Conservation (phyloP, 352 stramenopile species). For the Pythium grandisporangium region DNA sequence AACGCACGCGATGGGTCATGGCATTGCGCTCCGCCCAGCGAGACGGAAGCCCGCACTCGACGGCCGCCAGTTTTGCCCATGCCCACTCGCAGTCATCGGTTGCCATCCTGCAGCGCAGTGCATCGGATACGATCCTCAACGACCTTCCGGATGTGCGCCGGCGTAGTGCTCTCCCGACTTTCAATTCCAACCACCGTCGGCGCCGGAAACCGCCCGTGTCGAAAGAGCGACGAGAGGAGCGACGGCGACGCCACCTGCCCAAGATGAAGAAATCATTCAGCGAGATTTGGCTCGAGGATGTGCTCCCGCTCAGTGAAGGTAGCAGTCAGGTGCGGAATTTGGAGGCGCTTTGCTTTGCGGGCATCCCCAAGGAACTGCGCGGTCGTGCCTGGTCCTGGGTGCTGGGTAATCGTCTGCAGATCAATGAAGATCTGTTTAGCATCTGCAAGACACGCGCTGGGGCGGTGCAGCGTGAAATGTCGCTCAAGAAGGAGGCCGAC, state of each 20-base stretch:
- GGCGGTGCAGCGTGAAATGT: slow-evolving; percentile 70
- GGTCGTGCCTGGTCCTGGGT: slow-evolving; percentile 74
- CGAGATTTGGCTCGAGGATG: slow-evolving; percentile 64
- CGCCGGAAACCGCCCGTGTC: slow-evolving; percentile 32
- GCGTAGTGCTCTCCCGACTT: slow-evolving; percentile 11
- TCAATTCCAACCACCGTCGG: no score
- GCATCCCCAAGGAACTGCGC: slow-evolving; percentile 76
- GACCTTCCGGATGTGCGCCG: slow-evolving; percentile 11
- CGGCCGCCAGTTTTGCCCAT: slow-evolving; percentile 6
- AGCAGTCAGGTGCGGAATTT: no score
- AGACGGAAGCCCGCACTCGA: slow-evolving; percentile 11
- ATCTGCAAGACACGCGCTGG: slow-evolving; percentile 72
- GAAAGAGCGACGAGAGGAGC: slow-evolving; percentile 54
- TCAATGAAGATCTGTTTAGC: slow-evolving; percentile 79
- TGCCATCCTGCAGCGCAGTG: slow-evolving; percentile 21
- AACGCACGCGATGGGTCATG: slow-evolving; percentile 51
- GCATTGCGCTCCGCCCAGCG: slow-evolving; percentile 37
- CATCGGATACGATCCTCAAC: slow-evolving; percentile 27
- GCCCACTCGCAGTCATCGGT: slow-evolving; percentile 7
- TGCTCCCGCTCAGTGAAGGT: slow-evolving; percentile 34
- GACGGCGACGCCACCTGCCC: slow-evolving; percentile 41
- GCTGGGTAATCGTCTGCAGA: slow-evolving; percentile 73
- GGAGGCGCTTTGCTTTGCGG: slow-evolving; percentile 68
- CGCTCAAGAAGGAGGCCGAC: slow-evolving; percentile 50
- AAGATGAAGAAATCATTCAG: slow-evolving; percentile 71